Percentiles rank a stretch among this genome's conserved stretches.
phyloP scores from a whole-genome alignment of 805 yeast genomes.

The Yarrowia keelungensis region DNA sequence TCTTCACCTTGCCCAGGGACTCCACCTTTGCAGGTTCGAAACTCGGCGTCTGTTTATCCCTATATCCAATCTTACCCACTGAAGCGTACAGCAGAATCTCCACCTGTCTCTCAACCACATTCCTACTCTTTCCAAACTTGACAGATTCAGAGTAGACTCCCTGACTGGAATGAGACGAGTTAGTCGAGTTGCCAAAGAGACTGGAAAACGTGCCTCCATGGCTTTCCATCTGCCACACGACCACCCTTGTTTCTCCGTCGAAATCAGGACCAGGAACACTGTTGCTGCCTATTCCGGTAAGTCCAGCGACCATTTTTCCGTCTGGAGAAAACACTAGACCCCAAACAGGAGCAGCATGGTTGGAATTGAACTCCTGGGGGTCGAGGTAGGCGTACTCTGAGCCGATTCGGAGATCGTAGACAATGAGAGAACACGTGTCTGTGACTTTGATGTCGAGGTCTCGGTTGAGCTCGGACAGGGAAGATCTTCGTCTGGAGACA shows the following conservation, averaged over 20 bases:
- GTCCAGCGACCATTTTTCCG: constrained; percentile 28
- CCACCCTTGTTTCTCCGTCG: constrained; percentile 6
- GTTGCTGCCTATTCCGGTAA: constrained; percentile 10
- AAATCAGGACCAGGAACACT: constrained; percentile 22
- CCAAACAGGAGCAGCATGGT: constrained; percentile 29
- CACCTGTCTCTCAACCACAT: constrained; percentile 23
- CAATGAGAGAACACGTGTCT: constrained; percentile 22
- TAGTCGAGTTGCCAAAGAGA: constrained; percentile 4
- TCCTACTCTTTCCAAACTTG: constrained; percentile 24
- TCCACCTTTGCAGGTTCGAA: constrained; percentile 35
- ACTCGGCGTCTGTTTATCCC: constrained; percentile 18
- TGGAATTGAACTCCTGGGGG: constrained; percentile 37
- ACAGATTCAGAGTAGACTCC: constrained; percentile 24
- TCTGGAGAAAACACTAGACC: constrained; percentile 30
- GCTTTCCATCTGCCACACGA: constrained; percentile 28
- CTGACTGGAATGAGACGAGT: constrained; percentile 7
- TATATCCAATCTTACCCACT: constrained; percentile 30
- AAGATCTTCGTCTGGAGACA: constrained; percentile 27
- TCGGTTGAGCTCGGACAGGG: constrained; percentile 27
- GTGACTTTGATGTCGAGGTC: constrained; percentile 30
- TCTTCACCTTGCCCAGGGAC: constrained; percentile 5
- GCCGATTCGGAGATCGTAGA: constrained; percentile 33
- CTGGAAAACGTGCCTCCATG: constrained; percentile 22
- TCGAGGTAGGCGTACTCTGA: constrained; percentile 20
- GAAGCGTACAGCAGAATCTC: constrained; percentile 25